Percentiles rank a stretch among this genome's conserved stretches.
Evolutionary conservation across 2,329 filamentous ascomycete genomes (phyloP).

Genomic region (Diaporthe helianthi): DNA sequence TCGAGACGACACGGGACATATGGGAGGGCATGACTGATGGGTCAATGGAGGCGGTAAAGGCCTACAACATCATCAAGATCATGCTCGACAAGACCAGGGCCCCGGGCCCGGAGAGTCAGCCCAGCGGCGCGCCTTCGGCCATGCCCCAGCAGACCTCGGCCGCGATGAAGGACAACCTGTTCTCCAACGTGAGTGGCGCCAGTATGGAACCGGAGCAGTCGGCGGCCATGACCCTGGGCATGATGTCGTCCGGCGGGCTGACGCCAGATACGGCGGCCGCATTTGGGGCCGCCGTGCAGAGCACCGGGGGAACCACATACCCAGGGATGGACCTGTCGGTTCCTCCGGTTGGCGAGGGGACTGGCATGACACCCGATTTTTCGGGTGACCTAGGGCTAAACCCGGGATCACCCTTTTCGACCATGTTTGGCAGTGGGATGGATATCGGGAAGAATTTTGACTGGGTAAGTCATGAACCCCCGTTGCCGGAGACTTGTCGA

Average conservation of each 20-base stretch:
- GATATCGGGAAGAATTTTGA: slow-evolving; percentile 62
- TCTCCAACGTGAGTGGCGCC: slow-evolving; percentile 38
- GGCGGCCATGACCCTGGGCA: slow-evolving; percentile 50
- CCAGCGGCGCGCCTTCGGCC: slow-evolving; percentile 27
- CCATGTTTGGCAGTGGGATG: slow-evolving; percentile 57
- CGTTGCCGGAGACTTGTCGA: neutral
- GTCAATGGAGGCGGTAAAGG: slow-evolving; percentile 91
- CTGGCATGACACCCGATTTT: slow-evolving; percentile 48
- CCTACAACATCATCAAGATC: slow-evolving; percentile 78
- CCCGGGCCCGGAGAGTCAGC: slow-evolving; percentile 42
- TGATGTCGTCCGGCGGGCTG: slow-evolving; percentile 49
- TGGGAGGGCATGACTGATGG: slow-evolving; percentile 80
- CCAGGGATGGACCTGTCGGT: slow-evolving; percentile 52
- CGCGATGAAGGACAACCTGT: slow-evolving; percentile 39
- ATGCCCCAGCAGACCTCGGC: slow-evolving; percentile 32
- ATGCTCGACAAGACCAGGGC: slow-evolving; percentile 81
- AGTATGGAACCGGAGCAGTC: slow-evolving; percentile 48
- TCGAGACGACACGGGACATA: slow-evolving; percentile 77
- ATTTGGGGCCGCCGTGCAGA: slow-evolving; percentile 43
- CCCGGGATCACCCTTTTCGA: slow-evolving; percentile 56
- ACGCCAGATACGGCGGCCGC: slow-evolving; percentile 42
- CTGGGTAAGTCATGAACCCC: slow-evolving; percentile 56
- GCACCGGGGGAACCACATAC: slow-evolving; percentile 51
- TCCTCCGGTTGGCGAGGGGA: slow-evolving; percentile 41
- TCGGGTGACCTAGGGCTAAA: slow-evolving; percentile 44